Percentiles rank a stretch among this genome's conserved stretches.
Evolutionary conservation across 164 flowering plant genomes (phyloP).

Genomic region (Magnolia officinalis): DNA sequence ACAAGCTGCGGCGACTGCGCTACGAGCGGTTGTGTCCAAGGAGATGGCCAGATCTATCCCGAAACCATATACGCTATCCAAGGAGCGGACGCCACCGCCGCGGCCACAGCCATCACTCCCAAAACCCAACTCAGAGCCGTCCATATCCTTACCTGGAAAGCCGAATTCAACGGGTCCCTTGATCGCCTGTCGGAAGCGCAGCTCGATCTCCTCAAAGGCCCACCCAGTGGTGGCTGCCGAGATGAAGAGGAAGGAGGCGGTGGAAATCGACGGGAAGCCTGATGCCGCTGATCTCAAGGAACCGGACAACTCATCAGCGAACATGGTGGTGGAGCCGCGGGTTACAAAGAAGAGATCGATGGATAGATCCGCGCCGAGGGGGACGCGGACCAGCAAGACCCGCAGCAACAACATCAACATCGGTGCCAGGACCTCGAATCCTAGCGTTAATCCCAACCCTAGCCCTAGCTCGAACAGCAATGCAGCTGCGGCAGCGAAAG

Average conservation of each 20-base stretch:
- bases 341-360: conserved; percentile 9
- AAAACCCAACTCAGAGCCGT: neutral
- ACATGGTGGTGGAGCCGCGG: conserved; percentile 17
- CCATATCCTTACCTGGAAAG: neutral
- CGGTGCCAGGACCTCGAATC: neutral
- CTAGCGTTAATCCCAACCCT: conserved; percentile 7
- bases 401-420: neutral
- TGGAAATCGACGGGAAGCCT: conserved; percentile 4
- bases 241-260: neutral
- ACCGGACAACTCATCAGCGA: conserved; percentile 17
- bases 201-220: conserved; percentile 14
- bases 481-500: conserved; percentile 3
- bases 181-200: conserved; percentile 20
- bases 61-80: neutral
- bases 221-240: conserved; percentile 1
- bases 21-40: conserved; percentile 38
- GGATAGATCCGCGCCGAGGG: conserved; percentile 16
- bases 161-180: conserved; percentile 9
- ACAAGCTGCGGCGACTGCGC: conserved; percentile 38
- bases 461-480: conserved; percentile 12
- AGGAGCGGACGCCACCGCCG: conserved; percentile 8
- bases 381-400: conserved; percentile 3
- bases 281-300: conserved; percentile 5
- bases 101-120: neutral
- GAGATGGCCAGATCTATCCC: conserved; percentile 24